Evolutionary conservation across 1,284 basidiomycete species (phyloP).

Genomic region (Bjerkandera adusta): DNA sequence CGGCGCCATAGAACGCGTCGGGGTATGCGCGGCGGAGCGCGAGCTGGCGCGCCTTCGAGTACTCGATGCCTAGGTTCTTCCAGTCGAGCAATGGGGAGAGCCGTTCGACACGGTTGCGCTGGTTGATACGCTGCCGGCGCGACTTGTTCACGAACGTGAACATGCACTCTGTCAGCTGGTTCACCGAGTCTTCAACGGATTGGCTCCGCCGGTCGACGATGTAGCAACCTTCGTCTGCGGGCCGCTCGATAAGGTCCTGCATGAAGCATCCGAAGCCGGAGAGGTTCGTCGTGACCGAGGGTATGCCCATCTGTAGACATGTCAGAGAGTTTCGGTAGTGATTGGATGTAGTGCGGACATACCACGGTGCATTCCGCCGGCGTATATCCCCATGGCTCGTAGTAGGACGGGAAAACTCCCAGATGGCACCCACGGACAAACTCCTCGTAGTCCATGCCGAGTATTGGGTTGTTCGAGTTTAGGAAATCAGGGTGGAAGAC

Average conservation of each 20-base stretch:
- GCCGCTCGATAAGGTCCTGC: constrained; percentile 96
- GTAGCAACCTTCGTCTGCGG: constrained; percentile 87
- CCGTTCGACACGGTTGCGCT: constrained; percentile 95
- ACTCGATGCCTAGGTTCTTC: constrained; percentile 98
- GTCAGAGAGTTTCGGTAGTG: constrained; percentile 13
- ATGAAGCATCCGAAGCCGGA: constrained; percentile 98
- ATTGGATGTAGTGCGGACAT: constrained; percentile 30
- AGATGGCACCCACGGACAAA: constrained; percentile 98
- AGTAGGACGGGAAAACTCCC: constrained; percentile 97
- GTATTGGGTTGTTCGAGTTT: constrained; percentile 95
- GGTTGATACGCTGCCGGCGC: constrained; percentile 96
- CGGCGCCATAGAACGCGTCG: constrained; percentile 74
- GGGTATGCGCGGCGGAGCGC: constrained; percentile 94
- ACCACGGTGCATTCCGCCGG: constrained; percentile 85
- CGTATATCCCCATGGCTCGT: constrained; percentile 92
- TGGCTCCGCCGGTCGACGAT: constrained; percentile 92
- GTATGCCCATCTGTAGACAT: constrained; percentile 84
- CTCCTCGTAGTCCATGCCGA: constrained; percentile 98
- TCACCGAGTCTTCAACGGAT: constrained; percentile 90
- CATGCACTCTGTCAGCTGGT: constrained; percentile 72
- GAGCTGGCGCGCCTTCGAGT: constrained; percentile 92
- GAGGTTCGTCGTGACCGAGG: constrained; percentile 94
- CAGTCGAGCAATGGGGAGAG: constrained; percentile 92
- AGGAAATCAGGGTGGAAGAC: constrained; percentile 99
- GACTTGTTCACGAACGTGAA: constrained; percentile 84